phyloP scores from a whole-genome alignment of 2,329 filamentous ascomycete species.

The Sporothrix pallida region DNA sequence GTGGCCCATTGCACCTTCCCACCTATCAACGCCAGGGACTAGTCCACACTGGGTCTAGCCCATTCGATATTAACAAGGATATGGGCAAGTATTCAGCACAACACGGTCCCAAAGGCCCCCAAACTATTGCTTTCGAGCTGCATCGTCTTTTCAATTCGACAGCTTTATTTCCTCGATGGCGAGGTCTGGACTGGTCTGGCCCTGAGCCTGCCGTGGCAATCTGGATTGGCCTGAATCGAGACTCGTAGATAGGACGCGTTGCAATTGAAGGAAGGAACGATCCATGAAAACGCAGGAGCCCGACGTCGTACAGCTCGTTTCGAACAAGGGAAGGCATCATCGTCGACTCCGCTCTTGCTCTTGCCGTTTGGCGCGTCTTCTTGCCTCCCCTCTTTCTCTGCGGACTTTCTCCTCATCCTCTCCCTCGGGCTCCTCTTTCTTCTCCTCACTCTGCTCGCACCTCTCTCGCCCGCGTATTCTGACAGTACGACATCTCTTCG shows the following conservation, averaged over 20 bases:
- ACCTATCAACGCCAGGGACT: slow-evolving; percentile 3
- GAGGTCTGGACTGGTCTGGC: neutral
- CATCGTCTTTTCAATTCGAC: neutral
- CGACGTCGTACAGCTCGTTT: slow-evolving; percentile 16
- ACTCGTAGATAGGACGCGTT: neutral
- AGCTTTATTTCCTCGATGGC: neutral
- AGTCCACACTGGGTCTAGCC: neutral
- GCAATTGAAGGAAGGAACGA: neutral
- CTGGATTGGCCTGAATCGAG: neutral
- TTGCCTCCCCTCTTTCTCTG: neutral
- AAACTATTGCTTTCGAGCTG: neutral
- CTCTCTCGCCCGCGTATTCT: neutral
- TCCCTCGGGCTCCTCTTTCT: neutral
- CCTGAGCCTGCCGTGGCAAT: neutral
- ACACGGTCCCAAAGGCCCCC: neutral
- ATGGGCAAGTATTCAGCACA: slow-evolving; percentile 2
- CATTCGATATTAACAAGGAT: slow-evolving; percentile 3
- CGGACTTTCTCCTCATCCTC: neutral
- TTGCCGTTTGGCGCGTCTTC: neutral
- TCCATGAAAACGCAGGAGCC: neutral
- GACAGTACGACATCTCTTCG: too few species aligned
- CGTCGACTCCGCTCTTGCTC: slow-evolving; percentile 19
- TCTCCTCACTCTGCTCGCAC: neutral
- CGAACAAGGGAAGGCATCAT: slow-evolving; percentile 13
- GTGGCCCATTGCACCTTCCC: neutral